Evolutionary conservation across 192 early-diverging fungal species (phyloP).

Genomic region (Coemansia sp.): DNA sequence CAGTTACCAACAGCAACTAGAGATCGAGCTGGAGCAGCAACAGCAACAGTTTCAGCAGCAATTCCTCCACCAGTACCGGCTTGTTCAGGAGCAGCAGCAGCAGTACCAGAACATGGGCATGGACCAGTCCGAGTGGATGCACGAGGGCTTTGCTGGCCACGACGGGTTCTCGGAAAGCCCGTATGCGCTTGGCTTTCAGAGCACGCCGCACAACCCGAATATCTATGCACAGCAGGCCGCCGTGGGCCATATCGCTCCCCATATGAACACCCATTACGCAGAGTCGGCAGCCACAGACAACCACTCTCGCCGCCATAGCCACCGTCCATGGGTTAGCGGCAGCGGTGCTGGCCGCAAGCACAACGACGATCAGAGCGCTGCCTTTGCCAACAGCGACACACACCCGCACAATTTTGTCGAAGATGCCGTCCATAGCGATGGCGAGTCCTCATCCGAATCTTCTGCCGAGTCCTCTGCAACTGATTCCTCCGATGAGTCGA

Average conservation of each 20-base stretch:
- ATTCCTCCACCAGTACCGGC: slow-evolving; percentile 42
- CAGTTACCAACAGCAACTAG: slow-evolving; percentile 39
- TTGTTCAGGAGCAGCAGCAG: slow-evolving; percentile 27
- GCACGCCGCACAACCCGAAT: slow-evolving; percentile 38
- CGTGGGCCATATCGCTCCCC: neutral
- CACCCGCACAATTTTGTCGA: neutral
- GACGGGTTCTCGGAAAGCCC: slow-evolving; percentile 15
- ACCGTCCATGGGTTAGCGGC: slow-evolving; percentile 33
- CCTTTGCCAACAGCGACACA: neutral
- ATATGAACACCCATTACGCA: slow-evolving; percentile 3
- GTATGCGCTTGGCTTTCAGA: slow-evolving; percentile 34
- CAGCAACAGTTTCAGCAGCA: slow-evolving; percentile 35
- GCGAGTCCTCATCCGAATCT: slow-evolving; percentile 19
- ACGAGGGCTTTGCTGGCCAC: slow-evolving; percentile 42
- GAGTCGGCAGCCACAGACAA: neutral
- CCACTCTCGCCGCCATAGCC: slow-evolving; percentile 9
- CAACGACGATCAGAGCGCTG: neutral
- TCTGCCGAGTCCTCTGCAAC: slow-evolving; percentile 20
- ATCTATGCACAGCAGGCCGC: slow-evolving; percentile 19
- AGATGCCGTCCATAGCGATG: neutral
- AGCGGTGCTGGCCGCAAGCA: slow-evolving; percentile 3
- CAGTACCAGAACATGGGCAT: slow-evolving; percentile 17
- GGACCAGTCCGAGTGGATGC: slow-evolving; percentile 23
- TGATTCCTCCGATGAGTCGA: slow-evolving; percentile 10
- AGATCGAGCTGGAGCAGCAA: slow-evolving; percentile 45